Percentiles rank a stretch among this genome's conserved stretches.
These are phyloP conservation scores for Gossypium bickii DNA, from an alignment of 345 rosid genomes.

Conservation along the genomic window DNA sequence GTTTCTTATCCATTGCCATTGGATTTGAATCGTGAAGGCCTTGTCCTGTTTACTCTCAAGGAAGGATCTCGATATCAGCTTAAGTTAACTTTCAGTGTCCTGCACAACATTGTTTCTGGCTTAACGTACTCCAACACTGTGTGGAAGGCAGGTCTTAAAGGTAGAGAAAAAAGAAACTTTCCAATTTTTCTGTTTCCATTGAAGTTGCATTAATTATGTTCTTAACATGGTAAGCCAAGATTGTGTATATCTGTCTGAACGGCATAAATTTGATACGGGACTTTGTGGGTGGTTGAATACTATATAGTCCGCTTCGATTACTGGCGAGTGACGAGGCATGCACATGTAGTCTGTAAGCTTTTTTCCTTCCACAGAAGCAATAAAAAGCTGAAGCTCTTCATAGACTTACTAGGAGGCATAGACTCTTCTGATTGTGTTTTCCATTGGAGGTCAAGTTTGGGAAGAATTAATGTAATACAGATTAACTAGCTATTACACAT, in stretches of 20 bases:
- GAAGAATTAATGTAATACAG: not conserved
- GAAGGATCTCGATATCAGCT: conserved; percentile 51
- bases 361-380: not conserved
- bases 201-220: not conserved
- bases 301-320: not conserved
- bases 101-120: conserved; percentile 56
- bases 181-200: not conserved
- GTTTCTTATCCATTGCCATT: conserved; percentile 36
- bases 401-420: not conserved
- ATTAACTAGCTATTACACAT: not conserved
- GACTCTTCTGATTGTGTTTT: not conserved
- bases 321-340: not conserved
- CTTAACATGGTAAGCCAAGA: not conserved
- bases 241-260: not conserved
- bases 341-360: not conserved
- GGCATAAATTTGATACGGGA: not conserved
- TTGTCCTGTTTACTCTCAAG: conserved; percentile 33
- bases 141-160: conserved; percentile 49
- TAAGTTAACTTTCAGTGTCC: conserved; percentile 42
- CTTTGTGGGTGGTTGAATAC: not conserved
- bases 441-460: not conserved
- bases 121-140: conserved; percentile 43
- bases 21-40: conserved; percentile 23
- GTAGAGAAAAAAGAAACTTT: conserved; percentile 17
- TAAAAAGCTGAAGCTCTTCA: not conserved